Evolutionary conservation across 2,329 filamentous ascomycete species (phyloP).

Genomic region (Moelleriella libera): DNA sequence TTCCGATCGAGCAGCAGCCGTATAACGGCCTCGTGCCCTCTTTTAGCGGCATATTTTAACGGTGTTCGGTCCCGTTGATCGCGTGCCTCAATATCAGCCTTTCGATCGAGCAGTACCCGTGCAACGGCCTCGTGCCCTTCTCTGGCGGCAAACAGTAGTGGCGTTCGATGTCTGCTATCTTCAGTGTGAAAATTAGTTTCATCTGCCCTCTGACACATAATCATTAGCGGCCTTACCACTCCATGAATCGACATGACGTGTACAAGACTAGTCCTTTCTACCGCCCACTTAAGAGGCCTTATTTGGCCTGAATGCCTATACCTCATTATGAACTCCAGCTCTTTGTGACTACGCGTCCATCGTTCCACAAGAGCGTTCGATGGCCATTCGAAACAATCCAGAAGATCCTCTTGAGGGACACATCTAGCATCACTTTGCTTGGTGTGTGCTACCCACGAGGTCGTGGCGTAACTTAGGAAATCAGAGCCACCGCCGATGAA

Average conservation of each 20-base stretch:
- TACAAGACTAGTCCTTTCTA: no score
- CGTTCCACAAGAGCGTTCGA: neutral
- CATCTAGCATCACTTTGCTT: neutral
- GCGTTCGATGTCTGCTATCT: neutral
- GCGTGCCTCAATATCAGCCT: neutral
- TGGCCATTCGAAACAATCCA: slow-evolving; percentile 1
- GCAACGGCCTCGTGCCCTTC: neutral
- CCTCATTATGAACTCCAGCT: no score
- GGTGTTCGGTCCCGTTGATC: neutral
- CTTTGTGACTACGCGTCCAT: neutral
- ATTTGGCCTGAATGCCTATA: no score
- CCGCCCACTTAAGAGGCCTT: no score
- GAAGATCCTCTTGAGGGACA: neutral
- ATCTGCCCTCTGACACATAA: neutral
- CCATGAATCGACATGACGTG: neutral
- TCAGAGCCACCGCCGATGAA: neutral
- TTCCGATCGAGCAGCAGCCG: neutral
- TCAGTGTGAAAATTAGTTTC: neutral
- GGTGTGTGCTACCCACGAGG: slow-evolving; percentile 2
- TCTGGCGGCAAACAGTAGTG: neutral
- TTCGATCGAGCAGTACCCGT: neutral
- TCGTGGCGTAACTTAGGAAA: slow-evolving; percentile 1
- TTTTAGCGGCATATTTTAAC: neutral
- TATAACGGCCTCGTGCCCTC: neutral
- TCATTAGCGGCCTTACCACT: neutral